Evolutionary conservation across 139 green algal genomes (phyloP).

Genomic region (Micromonas commoda): DNA sequence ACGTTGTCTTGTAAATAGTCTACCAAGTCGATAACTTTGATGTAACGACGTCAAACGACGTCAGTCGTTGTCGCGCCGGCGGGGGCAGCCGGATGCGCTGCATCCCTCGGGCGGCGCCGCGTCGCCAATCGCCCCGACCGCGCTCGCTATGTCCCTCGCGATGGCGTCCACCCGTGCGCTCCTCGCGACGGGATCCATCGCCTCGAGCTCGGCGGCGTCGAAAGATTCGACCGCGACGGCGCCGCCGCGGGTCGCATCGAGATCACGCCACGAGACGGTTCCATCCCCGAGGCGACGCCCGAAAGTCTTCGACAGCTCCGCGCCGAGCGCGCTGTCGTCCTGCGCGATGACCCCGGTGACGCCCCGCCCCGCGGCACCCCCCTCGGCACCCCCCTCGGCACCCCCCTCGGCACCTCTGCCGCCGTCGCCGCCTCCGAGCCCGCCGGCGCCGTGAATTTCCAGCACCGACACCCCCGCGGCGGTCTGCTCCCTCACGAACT

Average conservation of each 20-base stretch:
- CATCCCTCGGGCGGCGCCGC: not conserved
- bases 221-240: not conserved
- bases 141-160: not conserved
- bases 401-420: too few relatives aligned
- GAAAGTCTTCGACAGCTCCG: too few relatives aligned
- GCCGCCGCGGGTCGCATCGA: not conserved
- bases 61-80: too few relatives aligned
- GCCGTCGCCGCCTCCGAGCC: too few relatives aligned
- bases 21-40: too few relatives aligned
- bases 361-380: too few relatives aligned
- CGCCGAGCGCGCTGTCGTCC: not conserved
- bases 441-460: conserved; percentile 47
- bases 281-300: not conserved
- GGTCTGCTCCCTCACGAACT: conserved; percentile 40
- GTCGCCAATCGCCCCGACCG: not conserved
- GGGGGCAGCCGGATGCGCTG: not conserved
- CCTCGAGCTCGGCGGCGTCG: not conserved
- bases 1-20: too few relatives aligned
- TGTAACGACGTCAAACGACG: too few relatives aligned
- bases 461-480: conserved; percentile 35
- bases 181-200: not conserved
- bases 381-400: too few relatives aligned
- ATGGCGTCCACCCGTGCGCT: not conserved
- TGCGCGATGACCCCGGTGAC: not conserved
- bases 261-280: not conserved